phyloP scores from a whole-genome alignment of 2,329 filamentous ascomycete species.

The Fusarium sublunatum region DNA sequence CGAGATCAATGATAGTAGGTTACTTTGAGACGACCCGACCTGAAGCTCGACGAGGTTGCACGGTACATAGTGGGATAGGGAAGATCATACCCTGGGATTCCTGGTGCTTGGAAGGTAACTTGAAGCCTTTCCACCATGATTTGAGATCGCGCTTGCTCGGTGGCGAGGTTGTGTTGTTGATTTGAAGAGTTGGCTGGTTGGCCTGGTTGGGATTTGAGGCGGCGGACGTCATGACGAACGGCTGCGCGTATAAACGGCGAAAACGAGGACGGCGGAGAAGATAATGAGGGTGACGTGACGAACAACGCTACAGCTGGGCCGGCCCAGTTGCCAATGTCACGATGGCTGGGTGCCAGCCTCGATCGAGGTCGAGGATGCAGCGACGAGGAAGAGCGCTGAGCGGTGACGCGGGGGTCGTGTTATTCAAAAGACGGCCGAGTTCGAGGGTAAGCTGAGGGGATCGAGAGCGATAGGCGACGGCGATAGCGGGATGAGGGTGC shows the following conservation, averaged over 20 bases:
- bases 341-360: slow-evolving; percentile 41
- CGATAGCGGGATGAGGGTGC: slow-evolving; percentile 18
- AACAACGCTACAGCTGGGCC: slow-evolving; percentile 43
- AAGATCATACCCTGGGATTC: slow-evolving; percentile 63
- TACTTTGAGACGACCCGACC: slow-evolving; percentile 11
- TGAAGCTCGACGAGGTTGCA: slow-evolving; percentile 11
- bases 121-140: slow-evolving; percentile 98
- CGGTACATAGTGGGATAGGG: slow-evolving; percentile 11
- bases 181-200: slow-evolving; percentile 46
- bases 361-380: slow-evolving; percentile 29
- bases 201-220: slow-evolving; percentile 50
- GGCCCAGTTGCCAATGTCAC: slow-evolving; percentile 46
- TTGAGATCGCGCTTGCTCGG: slow-evolving; percentile 88
- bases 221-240: slow-evolving; percentile 52
- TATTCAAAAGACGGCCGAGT: slow-evolving; percentile 14
- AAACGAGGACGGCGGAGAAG: slow-evolving; percentile 16
- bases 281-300: slow-evolving; percentile 29
- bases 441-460: slow-evolving; percentile 8
- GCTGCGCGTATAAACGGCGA: slow-evolving; percentile 26
- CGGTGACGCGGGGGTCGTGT: slow-evolving; percentile 28
- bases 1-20: neutral
- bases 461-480: slow-evolving; percentile 31
- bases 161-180: slow-evolving; percentile 69
- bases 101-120: slow-evolving; percentile 70
- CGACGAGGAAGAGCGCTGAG: slow-evolving; percentile 29